A percentile compares a stretch with the other conserved stretches of the same genome.
Evolutionary conservation across 2,329 filamentous ascomycete species (phyloP).

Genomic region (Gaeumannomyces tritici): DNA sequence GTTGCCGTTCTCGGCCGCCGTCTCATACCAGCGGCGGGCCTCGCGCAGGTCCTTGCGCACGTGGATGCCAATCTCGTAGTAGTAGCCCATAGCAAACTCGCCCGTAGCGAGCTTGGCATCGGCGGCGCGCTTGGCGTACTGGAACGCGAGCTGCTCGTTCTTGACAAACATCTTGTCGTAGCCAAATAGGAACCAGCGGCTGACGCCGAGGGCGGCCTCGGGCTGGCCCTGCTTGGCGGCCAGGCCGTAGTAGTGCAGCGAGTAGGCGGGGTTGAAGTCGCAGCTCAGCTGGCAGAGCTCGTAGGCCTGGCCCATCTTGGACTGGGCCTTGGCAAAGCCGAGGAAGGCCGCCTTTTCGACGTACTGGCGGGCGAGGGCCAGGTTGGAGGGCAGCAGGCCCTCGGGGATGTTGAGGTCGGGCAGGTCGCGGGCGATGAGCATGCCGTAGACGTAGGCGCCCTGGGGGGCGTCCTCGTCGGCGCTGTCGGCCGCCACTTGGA

Average conservation of each 20-base stretch:
- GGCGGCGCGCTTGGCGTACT: constrained; percentile 82
- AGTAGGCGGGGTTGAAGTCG: constrained; percentile 88
- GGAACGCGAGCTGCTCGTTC: constrained; percentile 89
- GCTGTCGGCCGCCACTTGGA: constrained; percentile 71
- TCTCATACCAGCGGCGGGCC: constrained; percentile 81
- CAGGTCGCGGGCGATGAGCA: constrained; percentile 83
- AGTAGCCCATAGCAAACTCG: constrained; percentile 95
- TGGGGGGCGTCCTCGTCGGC: constrained; percentile 96
- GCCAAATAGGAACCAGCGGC: constrained; percentile 97
- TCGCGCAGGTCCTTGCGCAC: constrained; percentile 75
- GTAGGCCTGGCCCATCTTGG: constrained; percentile 95
- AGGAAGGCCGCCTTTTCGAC: constrained; percentile 95
- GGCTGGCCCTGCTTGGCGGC: constrained; percentile 86
- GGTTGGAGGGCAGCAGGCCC: constrained; percentile 57
- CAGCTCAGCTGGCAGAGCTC: constrained; percentile 90
- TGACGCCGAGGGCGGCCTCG: constrained; percentile 91
- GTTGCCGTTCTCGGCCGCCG: constrained; percentile 84
- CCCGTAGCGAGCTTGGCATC: constrained; percentile 74
- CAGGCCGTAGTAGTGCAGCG: constrained; percentile 90
- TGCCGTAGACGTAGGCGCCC: constrained; percentile 89
- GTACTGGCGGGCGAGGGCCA: constrained; percentile 68
- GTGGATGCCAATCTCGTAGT: constrained; percentile 92
- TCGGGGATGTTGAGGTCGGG: constrained; percentile 81
- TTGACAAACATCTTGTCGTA: constrained; percentile 88
- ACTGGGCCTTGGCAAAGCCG: constrained; percentile 89